Percentiles rank a stretch among this genome's conserved stretches.
Conservation (phyloP, 495 filamentous ascomycete genomes). For the Neurospora sp. region DNA sequence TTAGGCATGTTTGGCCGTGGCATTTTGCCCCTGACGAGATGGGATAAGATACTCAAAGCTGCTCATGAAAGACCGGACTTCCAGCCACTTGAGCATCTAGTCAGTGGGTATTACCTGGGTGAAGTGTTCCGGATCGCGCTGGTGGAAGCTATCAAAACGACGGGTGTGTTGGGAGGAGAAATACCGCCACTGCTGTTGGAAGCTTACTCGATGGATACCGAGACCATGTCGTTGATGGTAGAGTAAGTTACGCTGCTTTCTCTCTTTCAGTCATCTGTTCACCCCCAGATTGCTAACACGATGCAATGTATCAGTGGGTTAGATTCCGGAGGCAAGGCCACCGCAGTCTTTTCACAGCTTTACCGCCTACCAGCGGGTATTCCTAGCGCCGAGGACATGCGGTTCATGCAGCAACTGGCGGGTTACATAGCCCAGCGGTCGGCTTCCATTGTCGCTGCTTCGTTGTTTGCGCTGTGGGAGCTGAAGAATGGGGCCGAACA, state of each 20-base stretch:
- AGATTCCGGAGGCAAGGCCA: neutral
- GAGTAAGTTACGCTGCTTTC: slow-evolving; percentile 28
- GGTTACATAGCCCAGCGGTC: slow-evolving; percentile 50
- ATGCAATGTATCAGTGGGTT: neutral
- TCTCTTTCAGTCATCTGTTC: neutral
- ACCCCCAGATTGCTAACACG: neutral
- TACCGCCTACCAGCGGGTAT: neutral
- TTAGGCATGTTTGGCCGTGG: slow-evolving; percentile 69
- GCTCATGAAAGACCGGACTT: slow-evolving; percentile 66
- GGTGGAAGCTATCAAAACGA: slow-evolving; percentile 49
- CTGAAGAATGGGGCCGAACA: slow-evolving; percentile 42
- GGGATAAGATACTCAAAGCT: slow-evolving; percentile 55
- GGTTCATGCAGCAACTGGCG: slow-evolving; percentile 41
- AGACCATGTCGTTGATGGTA: slow-evolving; percentile 49
- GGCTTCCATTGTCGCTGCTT: slow-evolving; percentile 51
- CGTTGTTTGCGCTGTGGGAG: slow-evolving; percentile 51
- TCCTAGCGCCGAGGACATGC: slow-evolving; percentile 39
- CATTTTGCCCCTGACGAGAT: slow-evolving; percentile 60
- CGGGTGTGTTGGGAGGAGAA: slow-evolving; percentile 45
- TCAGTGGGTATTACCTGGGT: slow-evolving; percentile 73
- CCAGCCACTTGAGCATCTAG: slow-evolving; percentile 76
- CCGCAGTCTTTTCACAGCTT: neutral
- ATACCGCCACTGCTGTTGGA: slow-evolving; percentile 41
- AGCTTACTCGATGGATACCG: slow-evolving; percentile 52
- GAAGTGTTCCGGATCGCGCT: slow-evolving; percentile 66